Evolutionary conservation across 23 red algal genomes (phyloP), one percentile per base, ranked within the genome.

Genomic region (Gracilaria gracilis): DNA sequence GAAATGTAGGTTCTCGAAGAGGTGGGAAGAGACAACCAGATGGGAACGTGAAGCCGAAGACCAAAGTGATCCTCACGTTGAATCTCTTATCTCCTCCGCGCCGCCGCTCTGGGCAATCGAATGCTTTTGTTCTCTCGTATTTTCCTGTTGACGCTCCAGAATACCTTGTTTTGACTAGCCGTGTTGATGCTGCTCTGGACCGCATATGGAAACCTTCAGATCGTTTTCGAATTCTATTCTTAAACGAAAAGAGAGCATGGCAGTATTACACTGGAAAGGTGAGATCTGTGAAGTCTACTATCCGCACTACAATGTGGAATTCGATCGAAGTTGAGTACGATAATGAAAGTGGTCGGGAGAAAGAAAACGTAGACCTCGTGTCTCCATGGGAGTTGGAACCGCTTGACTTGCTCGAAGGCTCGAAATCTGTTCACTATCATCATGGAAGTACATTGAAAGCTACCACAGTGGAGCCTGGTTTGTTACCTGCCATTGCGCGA

Each of bases 81-180:
- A 50, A 74, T 31, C 47, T 90, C 13, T 20, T 90, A 19, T 66
- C 57, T 80, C 32, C 51, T 61, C n/a, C 79, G 21, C 37, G 34
- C 3, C 67, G 87, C 20, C 73, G 57, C 24, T 55, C 50, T 38
- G 74, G 87, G 12, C 65, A 79, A 57, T 34, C 67, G 27, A 72
- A 75, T 58, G 35, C 53, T 6, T 79, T 91, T 91, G 84, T 95
- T 29, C 75, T 86, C 6, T 47, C 85, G 28, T 97, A 97, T 79
- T 94, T 89, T 75, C 92, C 92, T 44, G 91, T 94, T 9, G 95
- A 97, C 53, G 81, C 70, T 34, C 88, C 95, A n/a, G 95, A 97
- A 55, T 97, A 94, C 58, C 36, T 97, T 59, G 95, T 97, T 9
- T 57, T 97, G 25, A 82, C 76, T 9, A 79, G 84, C 38, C 85